Percentiles rank a stretch among this genome's conserved stretches.
phyloP scores from a whole-genome alignment of 2,329 filamentous ascomycete species.

The Emmonsia crescens region DNA sequence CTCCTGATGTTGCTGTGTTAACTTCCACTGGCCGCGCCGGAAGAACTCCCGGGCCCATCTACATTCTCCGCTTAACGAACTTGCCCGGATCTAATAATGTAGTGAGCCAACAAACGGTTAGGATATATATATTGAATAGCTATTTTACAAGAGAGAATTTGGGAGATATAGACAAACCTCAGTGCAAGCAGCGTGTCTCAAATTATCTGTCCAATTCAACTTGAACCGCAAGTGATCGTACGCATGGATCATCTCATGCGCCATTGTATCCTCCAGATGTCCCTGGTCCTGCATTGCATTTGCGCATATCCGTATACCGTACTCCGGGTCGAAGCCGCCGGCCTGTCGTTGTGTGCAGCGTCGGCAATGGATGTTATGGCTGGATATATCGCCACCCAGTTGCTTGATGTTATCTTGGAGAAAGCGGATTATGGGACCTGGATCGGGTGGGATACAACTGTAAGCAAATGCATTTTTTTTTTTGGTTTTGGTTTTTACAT shows the following conservation, averaged over 20 bases:
- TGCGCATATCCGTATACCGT: conserved; percentile 84
- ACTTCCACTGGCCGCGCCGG: conserved; percentile 69
- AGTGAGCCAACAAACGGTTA: neutral
- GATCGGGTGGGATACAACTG: conserved; percentile 13
- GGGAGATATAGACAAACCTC: conserved; percentile 50
- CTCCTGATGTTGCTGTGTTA: conserved; percentile 87
- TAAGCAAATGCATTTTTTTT: neutral
- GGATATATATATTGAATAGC: neutral
- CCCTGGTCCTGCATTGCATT: conserved; percentile 73
- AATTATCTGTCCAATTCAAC: conserved; percentile 66
- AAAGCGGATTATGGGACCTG: conserved; percentile 70
- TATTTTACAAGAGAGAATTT: neutral
- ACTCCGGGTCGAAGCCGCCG: conserved; percentile 76
- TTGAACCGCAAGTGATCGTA: conserved; percentile 91
- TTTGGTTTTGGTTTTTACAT: too few species aligned
- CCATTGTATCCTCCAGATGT: conserved; percentile 84
- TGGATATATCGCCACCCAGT: conserved; percentile 65
- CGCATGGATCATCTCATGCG: conserved; percentile 96
- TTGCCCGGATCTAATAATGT: conserved; percentile 64
- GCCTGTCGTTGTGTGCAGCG: conserved; percentile 62
- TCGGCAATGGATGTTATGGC: conserved; percentile 67
- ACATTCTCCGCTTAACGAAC: conserved; percentile 87
- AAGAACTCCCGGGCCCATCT: conserved; percentile 81
- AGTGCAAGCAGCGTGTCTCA: conserved; percentile 86
- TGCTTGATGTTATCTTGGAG: conserved; percentile 68